Base-by-base conservation (phyloP, 2,329 filamentous ascomycete species). In the Fusarium sp. region DNA sequence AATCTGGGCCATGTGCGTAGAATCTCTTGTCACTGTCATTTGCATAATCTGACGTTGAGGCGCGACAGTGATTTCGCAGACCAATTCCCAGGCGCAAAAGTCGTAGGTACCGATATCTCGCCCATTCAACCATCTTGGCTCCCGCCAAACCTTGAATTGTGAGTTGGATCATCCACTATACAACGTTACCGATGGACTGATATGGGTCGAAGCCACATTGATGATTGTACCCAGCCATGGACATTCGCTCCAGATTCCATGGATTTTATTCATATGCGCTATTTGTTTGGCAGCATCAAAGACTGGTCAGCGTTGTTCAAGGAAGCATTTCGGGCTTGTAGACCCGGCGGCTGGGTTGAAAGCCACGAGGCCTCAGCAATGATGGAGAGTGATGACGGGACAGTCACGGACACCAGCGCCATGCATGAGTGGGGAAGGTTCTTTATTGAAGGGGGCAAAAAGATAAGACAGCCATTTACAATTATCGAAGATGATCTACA, bases 191-290 rank as follows among this genome's bases (percentile, higher is more conserved):
- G 0, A 17, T 7, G 12, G 1, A 7, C 35, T 41, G 7, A 53
- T 42, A 13, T 5, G 9, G n/a, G 13, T 18, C 9, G 0, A 30
- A 56, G 64, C 17, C n/a, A 61, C 3, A 67, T 69, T 17, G 66
- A 81, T 78, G 44, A 80, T 79, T 63, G 75, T 71, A 60, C 76
- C 69, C 55, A 75, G 71, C 15, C 68, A 27, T 79, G 77, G 77
- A 78, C 75, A 3, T 78, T 74, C 33, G 56, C 44, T 6, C 54
- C 40, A 2, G 59, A 64, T 58, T 77, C 82, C 32, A 88, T 89
- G 70, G 88, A 91, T 77, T 88, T 85, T 71, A 85, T 91, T 60
- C 90, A 91, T 75, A 86, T 86, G 7, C 85, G 86, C 44, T 82
- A 86, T 70, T 80, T 91, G 63, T 80, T 85, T 6, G 89, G 89